A percentile compares a stretch with the other conserved stretches of the same genome.
Conservation (phyloP, 1,284 basidiomycete species). For the Moniliella sp. region DNA sequence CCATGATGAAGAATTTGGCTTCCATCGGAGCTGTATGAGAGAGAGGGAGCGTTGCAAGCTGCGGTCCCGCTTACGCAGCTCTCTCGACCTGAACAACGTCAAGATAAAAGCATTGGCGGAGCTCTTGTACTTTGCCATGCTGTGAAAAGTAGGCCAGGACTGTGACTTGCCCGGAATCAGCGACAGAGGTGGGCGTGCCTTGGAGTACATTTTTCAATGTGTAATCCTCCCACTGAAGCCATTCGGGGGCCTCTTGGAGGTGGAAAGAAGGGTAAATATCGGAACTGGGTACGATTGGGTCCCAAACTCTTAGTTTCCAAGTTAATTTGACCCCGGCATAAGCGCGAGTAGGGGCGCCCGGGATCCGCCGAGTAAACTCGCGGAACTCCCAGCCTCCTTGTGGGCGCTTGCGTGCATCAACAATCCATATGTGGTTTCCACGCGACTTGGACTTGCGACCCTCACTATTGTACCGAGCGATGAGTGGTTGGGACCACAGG, state of each 20-base stretch:
- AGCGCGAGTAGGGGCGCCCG: constrained; percentile 41
- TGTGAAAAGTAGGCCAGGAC: too few species aligned
- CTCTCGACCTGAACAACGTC: too few species aligned
- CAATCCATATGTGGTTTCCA: constrained; percentile 98
- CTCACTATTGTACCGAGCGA: constrained; percentile 93
- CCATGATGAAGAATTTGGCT: too few species aligned
- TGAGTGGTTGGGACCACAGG: constrained; percentile 73
- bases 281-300: constrained; percentile 48
- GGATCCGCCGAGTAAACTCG: constrained; percentile 48
- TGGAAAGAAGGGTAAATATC: constrained; percentile 52
- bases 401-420: constrained; percentile 64
- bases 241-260: constrained; percentile 60
- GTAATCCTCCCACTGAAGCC: constrained; percentile 53
- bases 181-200: too few species aligned
- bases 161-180: too few species aligned
- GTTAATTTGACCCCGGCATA: constrained; percentile 51
- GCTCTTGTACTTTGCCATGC: too few species aligned
- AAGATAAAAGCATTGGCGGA: too few species aligned
- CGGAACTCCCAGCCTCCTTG: constrained; percentile 72
- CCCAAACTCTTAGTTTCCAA: constrained; percentile 87
- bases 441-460: constrained; percentile 96
- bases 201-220: too few species aligned
- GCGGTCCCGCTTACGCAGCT: too few species aligned
- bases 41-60: too few species aligned
- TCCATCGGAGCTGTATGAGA: too few species aligned